Evolutionary conservation across 1,139 yeast genomes (phyloP), one percentile per base, ranked within the genome.

Genomic region (Protomyces gravidus): DNA sequence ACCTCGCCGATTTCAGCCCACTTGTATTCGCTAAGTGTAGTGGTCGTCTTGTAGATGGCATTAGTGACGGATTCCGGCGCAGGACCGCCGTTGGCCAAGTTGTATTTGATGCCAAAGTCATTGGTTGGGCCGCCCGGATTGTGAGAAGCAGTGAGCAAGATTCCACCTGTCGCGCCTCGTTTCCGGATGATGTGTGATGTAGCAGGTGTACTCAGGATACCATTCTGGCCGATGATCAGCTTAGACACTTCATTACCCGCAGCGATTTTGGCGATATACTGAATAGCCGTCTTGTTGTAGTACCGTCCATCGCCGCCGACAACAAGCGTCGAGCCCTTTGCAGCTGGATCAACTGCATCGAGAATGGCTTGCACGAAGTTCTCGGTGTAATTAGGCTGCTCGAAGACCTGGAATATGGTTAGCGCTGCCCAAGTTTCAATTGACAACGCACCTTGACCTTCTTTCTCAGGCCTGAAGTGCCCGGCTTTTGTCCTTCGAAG

Each of bases 261-360:
- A 62, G 88, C 85, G 61, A 92, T 89, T 65, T 82, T 76, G 46
- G 87, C 85, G 68, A 92, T 92, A 69, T 85, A 75, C 71, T 89
- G 89, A 68, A 92, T 82, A 39, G 89, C 92, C 45, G 78, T 79
- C 67, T 83, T 87, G 70, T 90, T 90, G 76, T 88, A 92, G 77
- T 78, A 92, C 67, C 98, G 84, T 59, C 98, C 98, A 71, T 92
- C 98, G 63, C 98, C 98, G 61, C 98, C 98, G 66, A 92, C 84
- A 2, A 90, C 97, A 64, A 92, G 78, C 3, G 87, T 83, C 3
- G 96, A 78, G 63, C 77, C 86, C 61, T 80, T 63, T 6, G 84
- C 75, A 30, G 97, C 97, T 72, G 90, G 96, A 15, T 97, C 98
- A 67, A 92, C 90, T 46, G 97, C 82, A 61, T 82, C 81, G 62